A percentile compares a stretch with the other conserved stretches of the same genome.
These are phyloP conservation scores for Xerocomus nothofagi DNA, from an alignment of 1,284 basidiomycete genomes.

Conservation along the genomic window DNA sequence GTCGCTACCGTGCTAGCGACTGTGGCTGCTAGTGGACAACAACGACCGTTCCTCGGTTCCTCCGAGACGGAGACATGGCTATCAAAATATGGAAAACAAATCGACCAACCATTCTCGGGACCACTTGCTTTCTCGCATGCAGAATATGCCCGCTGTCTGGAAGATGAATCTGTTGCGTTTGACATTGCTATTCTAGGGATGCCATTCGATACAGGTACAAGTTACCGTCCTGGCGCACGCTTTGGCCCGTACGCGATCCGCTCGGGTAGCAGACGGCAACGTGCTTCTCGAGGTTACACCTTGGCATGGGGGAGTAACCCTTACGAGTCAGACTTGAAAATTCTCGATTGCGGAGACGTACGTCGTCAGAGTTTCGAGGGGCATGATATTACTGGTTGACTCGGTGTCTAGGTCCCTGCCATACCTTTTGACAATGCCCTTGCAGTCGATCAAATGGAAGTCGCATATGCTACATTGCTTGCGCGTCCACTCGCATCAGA, in stretches of 20 bases:
- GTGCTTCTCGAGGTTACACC: slow-evolving; percentile 56
- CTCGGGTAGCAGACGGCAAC: slow-evolving; percentile 70
- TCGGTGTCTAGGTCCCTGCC: slow-evolving; percentile 57
- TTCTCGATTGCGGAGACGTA: slow-evolving; percentile 84
- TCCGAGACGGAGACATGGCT: slow-evolving; percentile 46
- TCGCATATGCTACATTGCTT: slow-evolving; percentile 71
- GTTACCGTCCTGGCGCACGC: slow-evolving; percentile 72
- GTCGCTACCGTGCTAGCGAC: slow-evolving; percentile 3
- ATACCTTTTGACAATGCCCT: slow-evolving; percentile 73
- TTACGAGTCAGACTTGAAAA: slow-evolving; percentile 53
- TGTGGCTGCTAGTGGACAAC: slow-evolving; percentile 3
- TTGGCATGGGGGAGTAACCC: slow-evolving; percentile 70
- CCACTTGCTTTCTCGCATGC: slow-evolving; percentile 74
- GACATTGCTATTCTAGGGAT: slow-evolving; percentile 79
- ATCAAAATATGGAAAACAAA: slow-evolving; percentile 70
- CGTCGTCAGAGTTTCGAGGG: slow-evolving; percentile 3
- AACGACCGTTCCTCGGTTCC: slow-evolving; percentile 16
- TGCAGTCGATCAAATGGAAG: slow-evolving; percentile 77
- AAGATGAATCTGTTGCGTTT: slow-evolving; percentile 53
- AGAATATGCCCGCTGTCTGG: slow-evolving; percentile 68
- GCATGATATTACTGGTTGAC: slow-evolving; percentile 1
- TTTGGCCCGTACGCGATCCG: slow-evolving; percentile 84
- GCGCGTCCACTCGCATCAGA: slow-evolving; percentile 47
- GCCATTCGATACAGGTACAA: slow-evolving; percentile 77
- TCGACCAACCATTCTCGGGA: slow-evolving; percentile 68